Evolutionary conservation across 345 rosid genomes (phyloP), one percentile per base, ranked within the genome.

Genomic region (Eucalyptus caleyi): DNA sequence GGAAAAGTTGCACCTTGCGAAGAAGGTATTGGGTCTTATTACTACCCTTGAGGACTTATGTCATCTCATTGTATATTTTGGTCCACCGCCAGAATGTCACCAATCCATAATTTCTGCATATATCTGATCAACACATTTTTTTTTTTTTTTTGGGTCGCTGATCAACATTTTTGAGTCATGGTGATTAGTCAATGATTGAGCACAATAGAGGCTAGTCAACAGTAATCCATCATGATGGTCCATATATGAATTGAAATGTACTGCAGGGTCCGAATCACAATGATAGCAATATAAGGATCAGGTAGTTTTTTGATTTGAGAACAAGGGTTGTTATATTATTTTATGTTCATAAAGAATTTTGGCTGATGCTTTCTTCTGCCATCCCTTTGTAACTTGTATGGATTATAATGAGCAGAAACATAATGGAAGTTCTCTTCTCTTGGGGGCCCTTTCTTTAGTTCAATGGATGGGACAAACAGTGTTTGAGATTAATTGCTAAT

Each of bases 1-100:
- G 90, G 91, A 94, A 91, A 89, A 90, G 87, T 92, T 95, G 86
- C 92, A 95, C 90, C 88, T 90, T 53, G 93, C 93, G 16, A 97
- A 97, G 94, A 96, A 91, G 97, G 97, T 94, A 91, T 72, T 72
- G 45, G 15, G 26, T 72, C 45, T 72, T 37, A 19, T 72, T 72
- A 72, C 45, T 72, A 37, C 24, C 15, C 83, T 37, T 21, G 26
- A 72, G 45, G 45, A 72, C 27, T 37, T 19, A 37, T 37, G 26
- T 72, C 45, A 19, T 72, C 13, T 88, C 7, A n/a, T 47, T 80
- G 34, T 19, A 37, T 72, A 72, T 72, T 34, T 72, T 37, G 83
- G 82, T 34, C 14, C 82, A 72, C 82, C 10, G 45, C 82, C 82
- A 72, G 82, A 72, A 37, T 72, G 40, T 72, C 26, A 19, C 82